Conservation (phyloP, 768 basidiomycete genomes). For the Agrocybe chaxingu region DNA sequence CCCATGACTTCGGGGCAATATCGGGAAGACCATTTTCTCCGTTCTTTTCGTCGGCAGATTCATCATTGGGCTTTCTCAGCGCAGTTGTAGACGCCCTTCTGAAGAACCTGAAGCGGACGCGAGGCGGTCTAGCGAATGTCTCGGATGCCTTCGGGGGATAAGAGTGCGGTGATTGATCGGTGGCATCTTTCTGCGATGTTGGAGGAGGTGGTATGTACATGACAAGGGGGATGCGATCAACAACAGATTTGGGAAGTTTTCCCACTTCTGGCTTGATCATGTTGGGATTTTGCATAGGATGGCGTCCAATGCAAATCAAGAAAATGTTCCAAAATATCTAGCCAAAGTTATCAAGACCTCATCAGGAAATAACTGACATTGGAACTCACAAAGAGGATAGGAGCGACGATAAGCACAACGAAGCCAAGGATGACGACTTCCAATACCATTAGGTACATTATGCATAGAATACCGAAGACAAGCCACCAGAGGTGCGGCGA, state of each 20-base stretch:
- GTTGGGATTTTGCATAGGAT: constrained; percentile 71
- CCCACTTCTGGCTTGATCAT: constrained; percentile 77
- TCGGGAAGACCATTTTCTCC: constrained; percentile 11
- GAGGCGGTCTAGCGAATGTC: constrained; percentile 22
- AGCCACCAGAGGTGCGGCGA: constrained; percentile 89
- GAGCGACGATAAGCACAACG: constrained; percentile 75
- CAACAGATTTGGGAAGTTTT: constrained; percentile 66
- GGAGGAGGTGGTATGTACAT: constrained; percentile 84
- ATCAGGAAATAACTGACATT: not conserved
- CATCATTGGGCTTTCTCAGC: constrained; percentile 12
- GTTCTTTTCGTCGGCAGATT: constrained; percentile 12
- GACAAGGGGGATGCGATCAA: constrained; percentile 80
- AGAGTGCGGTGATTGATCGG: constrained; percentile 39
- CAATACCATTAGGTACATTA: constrained; percentile 70
- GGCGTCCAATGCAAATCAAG: constrained; percentile 75
- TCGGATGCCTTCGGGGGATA: constrained; percentile 59
- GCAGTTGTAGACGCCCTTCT: constrained; percentile 7
- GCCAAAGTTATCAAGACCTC: not conserved
- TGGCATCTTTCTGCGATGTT: constrained; percentile 36
- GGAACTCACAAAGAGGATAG: constrained; percentile 68
- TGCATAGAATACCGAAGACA: constrained; percentile 73
- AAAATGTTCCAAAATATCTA: constrained; percentile 78
- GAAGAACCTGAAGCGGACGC: constrained; percentile 23
- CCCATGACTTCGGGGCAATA: constrained; percentile 53
- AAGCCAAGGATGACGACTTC: constrained; percentile 74